Percentiles rank a stretch among this genome's conserved stretches.
These are phyloP conservation scores for Xylaria sp. DNA, from an alignment of 2,329 filamentous ascomycete species.

Conservation along the genomic window DNA sequence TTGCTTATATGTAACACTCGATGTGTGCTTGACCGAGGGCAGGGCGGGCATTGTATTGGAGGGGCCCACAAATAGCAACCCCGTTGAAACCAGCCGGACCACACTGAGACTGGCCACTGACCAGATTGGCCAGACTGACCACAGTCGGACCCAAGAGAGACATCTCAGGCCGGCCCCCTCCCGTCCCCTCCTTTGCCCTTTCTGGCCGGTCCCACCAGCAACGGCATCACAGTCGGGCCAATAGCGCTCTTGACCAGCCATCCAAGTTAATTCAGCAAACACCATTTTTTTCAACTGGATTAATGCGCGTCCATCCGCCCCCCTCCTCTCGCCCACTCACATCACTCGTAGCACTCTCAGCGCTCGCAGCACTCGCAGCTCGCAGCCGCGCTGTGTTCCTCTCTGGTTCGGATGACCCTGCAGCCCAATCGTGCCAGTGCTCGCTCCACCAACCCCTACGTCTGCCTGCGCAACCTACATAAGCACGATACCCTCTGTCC, in stretches of 20 bases:
- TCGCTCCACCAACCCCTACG: constrained; percentile 1
- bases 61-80: constrained; percentile 11
- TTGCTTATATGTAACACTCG: constrained; percentile 20
- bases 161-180: no score
- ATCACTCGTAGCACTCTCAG: no score
- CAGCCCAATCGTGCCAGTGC: constrained; percentile 24
- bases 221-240: constrained; percentile 34
- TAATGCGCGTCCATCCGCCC: constrained; percentile 25
- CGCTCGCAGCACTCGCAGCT: constrained; percentile 28
- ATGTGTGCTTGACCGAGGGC: constrained; percentile 2
- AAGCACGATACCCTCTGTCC: constrained; percentile 21
- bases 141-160: no score
- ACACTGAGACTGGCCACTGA: constrained; percentile 18
- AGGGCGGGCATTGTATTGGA: constrained; percentile 16
- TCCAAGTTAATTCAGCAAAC: constrained; percentile 31
- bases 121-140: no score
- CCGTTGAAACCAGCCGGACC: constrained; percentile 16
- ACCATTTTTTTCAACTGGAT: constrained; percentile 23
- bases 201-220: constrained; percentile 21
- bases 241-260: constrained; percentile 37
- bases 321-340: constrained; percentile 27
- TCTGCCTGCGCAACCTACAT: constrained; percentile 16
- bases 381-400: neutral
- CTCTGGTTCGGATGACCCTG: neutral
- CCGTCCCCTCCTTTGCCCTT: constrained; percentile 22